These are phyloP conservation scores for Nicotiana tabacum DNA, from an alignment of 257 asterid species.

Conservation along the genomic window DNA sequence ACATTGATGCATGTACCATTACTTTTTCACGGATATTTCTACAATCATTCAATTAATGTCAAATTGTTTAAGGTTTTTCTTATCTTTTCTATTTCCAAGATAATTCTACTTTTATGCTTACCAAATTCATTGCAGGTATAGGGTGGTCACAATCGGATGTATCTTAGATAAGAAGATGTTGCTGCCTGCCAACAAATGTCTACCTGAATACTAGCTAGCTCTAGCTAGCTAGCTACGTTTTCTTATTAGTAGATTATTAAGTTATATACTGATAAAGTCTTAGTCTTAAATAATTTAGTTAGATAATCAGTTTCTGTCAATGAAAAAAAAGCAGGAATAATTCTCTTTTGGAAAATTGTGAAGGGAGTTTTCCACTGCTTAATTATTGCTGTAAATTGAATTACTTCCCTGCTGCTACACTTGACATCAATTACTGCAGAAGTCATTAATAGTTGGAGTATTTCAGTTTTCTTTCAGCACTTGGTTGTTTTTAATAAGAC, in stretches of 20 bases:
- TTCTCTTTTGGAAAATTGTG: neutral
- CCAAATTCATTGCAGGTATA: neutral
- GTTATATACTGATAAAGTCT: neutral
- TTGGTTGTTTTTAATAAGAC: neutral
- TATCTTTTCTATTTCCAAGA: neutral
- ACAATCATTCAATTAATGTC: neutral
- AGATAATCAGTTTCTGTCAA: neutral
- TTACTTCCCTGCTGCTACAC: neutral
- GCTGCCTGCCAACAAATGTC: neutral
- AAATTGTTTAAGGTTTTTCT: neutral
- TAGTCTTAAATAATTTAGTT: neutral
- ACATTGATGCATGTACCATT: neutral
- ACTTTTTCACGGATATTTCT: neutral
- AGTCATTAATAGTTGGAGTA: neutral
- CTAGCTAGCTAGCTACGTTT: neutral
- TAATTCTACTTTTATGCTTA: neutral
- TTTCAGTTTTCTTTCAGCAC: neutral
- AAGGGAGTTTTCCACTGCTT: neutral
- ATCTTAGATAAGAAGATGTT: neutral
- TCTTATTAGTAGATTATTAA: neutral
- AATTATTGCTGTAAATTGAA: neutral
- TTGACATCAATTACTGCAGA: neutral
- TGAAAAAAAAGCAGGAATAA: neutral
- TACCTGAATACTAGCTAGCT: conserved; percentile 2
- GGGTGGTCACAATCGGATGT: neutral